phyloP scores from a whole-genome alignment of 768 basidiomycete species.

The Boletus coccyginus region DNA sequence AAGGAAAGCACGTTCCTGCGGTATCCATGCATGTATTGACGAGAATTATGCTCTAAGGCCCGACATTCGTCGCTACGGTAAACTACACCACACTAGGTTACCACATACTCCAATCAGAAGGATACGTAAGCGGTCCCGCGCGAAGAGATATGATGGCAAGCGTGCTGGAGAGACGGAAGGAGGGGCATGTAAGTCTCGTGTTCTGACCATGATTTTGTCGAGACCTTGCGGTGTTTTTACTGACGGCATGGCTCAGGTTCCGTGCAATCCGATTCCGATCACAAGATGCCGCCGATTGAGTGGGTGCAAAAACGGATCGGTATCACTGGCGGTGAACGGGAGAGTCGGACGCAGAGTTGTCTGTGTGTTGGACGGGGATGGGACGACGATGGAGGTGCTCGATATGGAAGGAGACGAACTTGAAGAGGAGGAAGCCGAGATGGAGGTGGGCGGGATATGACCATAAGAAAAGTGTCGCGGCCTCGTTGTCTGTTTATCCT shows the following conservation, averaged over 20 bases:
- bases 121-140: constrained; percentile 50
- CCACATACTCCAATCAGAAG: constrained; percentile 45
- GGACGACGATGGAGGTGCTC: constrained; percentile 64
- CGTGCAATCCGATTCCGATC: constrained; percentile 48
- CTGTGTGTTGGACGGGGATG: constrained; percentile 66
- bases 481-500: constrained; percentile 27
- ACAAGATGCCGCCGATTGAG: constrained; percentile 54
- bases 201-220: constrained; percentile 28
- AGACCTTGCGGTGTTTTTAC: constrained; percentile 32
- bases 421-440: constrained; percentile 37
- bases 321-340: constrained; percentile 72
- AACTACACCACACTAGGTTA: constrained; percentile 62
- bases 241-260: constrained; percentile 44
- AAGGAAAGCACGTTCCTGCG: constrained; percentile 30
- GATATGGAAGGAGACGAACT: constrained; percentile 69
- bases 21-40: constrained; percentile 28
- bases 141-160: constrained; percentile 67
- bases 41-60: constrained; percentile 37
- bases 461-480: constrained; percentile 19
- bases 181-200: constrained; percentile 59
- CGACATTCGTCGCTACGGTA: constrained; percentile 60
- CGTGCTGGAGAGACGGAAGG: constrained; percentile 53
- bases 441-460: constrained; percentile 25
- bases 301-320: constrained; percentile 49
- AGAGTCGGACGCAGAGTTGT: constrained; percentile 70